These are phyloP conservation scores for Rhizophagus sp. DNA, from an alignment of 192 early-diverging fungal genomes.

Conservation along the genomic window DNA sequence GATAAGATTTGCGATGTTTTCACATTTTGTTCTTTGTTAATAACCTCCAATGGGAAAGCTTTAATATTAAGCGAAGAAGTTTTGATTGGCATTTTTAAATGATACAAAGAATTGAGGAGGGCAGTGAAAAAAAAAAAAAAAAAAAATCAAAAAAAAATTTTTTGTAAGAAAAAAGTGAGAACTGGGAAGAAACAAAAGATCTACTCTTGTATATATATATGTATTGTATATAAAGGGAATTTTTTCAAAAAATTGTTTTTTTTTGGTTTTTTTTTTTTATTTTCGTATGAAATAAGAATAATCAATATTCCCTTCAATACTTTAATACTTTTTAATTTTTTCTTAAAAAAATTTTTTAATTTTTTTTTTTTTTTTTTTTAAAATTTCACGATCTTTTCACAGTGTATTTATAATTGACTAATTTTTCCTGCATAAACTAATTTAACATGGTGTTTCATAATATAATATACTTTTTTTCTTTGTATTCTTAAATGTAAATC, in stretches of 20 bases:
- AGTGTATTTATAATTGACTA: too few species aligned
- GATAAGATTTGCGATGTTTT: conserved; percentile 7
- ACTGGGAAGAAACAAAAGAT: background rate
- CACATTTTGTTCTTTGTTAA: background rate
- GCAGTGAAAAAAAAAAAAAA: background rate
- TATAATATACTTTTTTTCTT: too few species aligned
- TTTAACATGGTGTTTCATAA: too few species aligned
- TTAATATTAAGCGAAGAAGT: conserved; percentile 13
- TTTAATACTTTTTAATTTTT: too few species aligned
- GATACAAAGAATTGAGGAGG: background rate
- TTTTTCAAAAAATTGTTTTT: too few species aligned
- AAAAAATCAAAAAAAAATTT: background rate
- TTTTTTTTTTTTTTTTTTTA: background rate
- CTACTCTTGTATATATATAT: background rate
- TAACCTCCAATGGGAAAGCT: conserved; percentile 11
- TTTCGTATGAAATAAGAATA: too few species aligned
- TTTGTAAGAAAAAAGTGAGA: too few species aligned
- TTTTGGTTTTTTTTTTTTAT: too few species aligned
- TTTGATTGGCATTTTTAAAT: conserved; percentile 17
- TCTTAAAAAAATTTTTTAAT: background rate
- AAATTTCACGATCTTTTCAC: too few species aligned
- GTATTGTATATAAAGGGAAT: too few species aligned
- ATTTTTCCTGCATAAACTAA: too few species aligned
- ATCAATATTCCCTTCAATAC: background rate
- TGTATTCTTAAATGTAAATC: too few species aligned